Evolutionary conservation across 148 eudicot genomes (phyloP), one percentile per base, ranked within the genome.

Genomic region (Heliosperma pusillum): DNA sequence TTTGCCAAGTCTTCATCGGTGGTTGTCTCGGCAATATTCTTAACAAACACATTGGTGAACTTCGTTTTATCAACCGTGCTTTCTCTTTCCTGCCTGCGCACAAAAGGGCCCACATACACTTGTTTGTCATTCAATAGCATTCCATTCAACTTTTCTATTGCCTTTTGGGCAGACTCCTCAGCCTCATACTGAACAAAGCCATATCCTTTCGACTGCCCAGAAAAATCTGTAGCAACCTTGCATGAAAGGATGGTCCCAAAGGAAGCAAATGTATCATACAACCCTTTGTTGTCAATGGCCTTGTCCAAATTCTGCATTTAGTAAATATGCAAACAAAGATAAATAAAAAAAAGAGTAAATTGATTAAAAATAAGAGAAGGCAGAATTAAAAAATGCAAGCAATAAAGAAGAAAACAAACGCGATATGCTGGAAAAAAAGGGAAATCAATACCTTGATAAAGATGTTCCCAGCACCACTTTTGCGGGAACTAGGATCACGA

Each of bases 101-200:
- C 80, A 69, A 92, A 92, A 6, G 88, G 97, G 9, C 99, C 99
- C 29, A 95, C 94, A 77, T 78, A 94, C 1, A 94, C 93, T 85
- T 90, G 98, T 76, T 90, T 95, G 73, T 92, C 98, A 85, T 92
- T 95, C 79, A 95, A 40, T 20, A 92, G 79, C 89, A 89, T 92
- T 62, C 97, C 94, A 80, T 90, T 92, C 36, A 95, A 86, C 87
- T 88, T 82, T 80, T 92, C 97, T 52, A 92, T 95, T 70, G 99
- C 96, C 26, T 76, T 85, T 74, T 90, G 89, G 15, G 97, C 99
- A 57, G 92, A 82, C 59, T 95, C 97, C 55, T 92, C 99, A 19
- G 36, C 85, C 9, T 93, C 96, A 84, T 86, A 95, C 80, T 95
- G 97, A 72, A 95, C 99, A 87, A 92, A 95, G 10, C 99, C 99